These are phyloP conservation scores for Entomortierella chlamydospora DNA, from an alignment of 192 early-diverging fungal species.

Conservation along the genomic window DNA sequence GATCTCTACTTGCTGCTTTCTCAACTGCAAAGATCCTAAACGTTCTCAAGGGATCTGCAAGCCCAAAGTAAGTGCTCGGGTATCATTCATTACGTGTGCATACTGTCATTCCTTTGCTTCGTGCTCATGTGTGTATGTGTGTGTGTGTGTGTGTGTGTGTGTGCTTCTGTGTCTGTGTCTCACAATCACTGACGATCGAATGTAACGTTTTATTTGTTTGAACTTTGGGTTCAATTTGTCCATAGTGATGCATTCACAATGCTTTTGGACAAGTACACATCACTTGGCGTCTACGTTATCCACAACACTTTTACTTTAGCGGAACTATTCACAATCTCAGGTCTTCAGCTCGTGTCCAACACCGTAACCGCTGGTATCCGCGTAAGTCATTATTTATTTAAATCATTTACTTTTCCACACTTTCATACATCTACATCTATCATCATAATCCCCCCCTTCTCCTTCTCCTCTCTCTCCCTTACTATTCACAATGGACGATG, in stretches of 20 bases:
- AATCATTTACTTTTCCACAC: background rate
- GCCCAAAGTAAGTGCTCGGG: conserved; percentile 40
- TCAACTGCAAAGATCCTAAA: conserved; percentile 71
- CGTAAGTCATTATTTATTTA: conserved; percentile 46
- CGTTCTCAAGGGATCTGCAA: conserved; percentile 47
- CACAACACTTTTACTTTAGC: conserved; percentile 79
- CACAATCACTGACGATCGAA: no score
- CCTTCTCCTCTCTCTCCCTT: background rate
- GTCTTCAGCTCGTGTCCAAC: conserved; percentile 82
- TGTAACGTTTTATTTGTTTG: no score
- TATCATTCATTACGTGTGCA: background rate
- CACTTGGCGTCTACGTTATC: conserved; percentile 69
- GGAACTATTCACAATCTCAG: conserved; percentile 80
- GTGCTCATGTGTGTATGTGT: no score
- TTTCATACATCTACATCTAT: background rate
- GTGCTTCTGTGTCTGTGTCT: no score
- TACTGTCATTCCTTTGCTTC: background rate
- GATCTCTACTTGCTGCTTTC: conserved; percentile 67
- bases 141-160: no score
- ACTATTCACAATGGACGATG: background rate
- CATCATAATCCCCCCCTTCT: no score
- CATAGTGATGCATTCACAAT: conserved; percentile 66
- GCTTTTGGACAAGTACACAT: conserved; percentile 72
- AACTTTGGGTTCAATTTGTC: background rate
- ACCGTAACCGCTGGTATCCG: conserved; percentile 76